phyloP scores from a whole-genome alignment of 2,329 filamentous ascomycete species.

The Cladosporium sp. region DNA sequence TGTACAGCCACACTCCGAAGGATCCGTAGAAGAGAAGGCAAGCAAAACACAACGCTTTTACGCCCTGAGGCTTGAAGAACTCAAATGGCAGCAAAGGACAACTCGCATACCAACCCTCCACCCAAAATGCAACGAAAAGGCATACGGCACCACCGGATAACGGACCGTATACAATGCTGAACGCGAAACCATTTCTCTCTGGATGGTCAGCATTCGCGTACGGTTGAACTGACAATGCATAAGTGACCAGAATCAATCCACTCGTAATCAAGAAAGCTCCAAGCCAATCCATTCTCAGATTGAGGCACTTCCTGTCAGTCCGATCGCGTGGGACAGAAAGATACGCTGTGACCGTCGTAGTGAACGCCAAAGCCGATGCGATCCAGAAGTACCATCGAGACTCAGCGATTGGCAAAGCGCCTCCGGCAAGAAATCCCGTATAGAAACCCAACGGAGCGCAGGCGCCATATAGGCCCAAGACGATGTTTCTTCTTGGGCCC shows the following conservation, averaged over 20 bases:
- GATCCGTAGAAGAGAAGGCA: constrained; percentile 35
- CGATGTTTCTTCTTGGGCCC: constrained; percentile 31
- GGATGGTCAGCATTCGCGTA: constrained; percentile 19
- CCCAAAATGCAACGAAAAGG: constrained; percentile 27
- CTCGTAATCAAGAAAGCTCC: constrained; percentile 31
- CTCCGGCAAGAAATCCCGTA: constrained; percentile 31
- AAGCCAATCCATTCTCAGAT: constrained; percentile 35
- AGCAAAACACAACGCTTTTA: constrained; percentile 30
- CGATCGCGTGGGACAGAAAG: constrained; percentile 31
- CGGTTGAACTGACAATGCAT: constrained; percentile 32
- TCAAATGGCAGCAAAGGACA: constrained; percentile 33
- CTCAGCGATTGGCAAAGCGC: constrained; percentile 23
- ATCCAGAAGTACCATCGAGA: constrained; percentile 35
- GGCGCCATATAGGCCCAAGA: constrained; percentile 33
- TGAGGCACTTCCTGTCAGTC: constrained; percentile 27
- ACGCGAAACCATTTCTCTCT: constrained; percentile 22
- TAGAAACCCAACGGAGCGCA: constrained; percentile 36
- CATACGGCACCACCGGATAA: constrained; percentile 26
- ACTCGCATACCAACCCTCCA: constrained; percentile 31
- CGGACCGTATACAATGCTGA: constrained; percentile 27
- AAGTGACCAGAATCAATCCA: constrained; percentile 32
- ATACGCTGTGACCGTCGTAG: constrained; percentile 28
- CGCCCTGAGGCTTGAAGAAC: constrained; percentile 31
- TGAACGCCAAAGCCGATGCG: constrained; percentile 25
- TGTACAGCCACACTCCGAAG: constrained; percentile 32